These are phyloP conservation scores for Boechera stricta DNA, from an alignment of 345 rosid species.

Conservation along the genomic window DNA sequence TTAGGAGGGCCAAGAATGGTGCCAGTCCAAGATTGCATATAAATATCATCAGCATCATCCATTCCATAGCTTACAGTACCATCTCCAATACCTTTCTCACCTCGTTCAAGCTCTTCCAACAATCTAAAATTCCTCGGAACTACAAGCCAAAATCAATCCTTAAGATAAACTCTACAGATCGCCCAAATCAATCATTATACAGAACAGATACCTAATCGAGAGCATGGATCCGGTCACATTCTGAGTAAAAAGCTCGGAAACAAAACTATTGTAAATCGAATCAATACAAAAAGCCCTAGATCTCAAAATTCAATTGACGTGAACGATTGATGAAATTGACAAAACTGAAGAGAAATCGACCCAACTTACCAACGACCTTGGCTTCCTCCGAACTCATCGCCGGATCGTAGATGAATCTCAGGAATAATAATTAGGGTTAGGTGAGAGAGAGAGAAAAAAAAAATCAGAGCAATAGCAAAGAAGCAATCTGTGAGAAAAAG, in stretches of 20 bases:
- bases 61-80: slow-evolving; percentile 94
- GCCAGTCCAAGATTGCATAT: slow-evolving; percentile 96
- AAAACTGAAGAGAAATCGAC: neutral
- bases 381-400: slow-evolving; percentile 44
- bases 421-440: slow-evolving; percentile 23
- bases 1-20: slow-evolving; percentile 87
- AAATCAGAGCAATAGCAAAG: neutral
- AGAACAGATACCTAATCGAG: slow-evolving; percentile 29
- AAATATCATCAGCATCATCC: slow-evolving; percentile 92
- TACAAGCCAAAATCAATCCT: slow-evolving; percentile 14
- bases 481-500: slow-evolving; percentile 13
- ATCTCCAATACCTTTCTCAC: slow-evolving; percentile 91
- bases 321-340: neutral
- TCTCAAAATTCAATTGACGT: slow-evolving; percentile 8
- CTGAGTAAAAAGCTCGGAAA: neutral
- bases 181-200: neutral
- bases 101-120: slow-evolving; percentile 91
- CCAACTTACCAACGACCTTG: slow-evolving; percentile 45
- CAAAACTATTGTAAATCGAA: neutral
- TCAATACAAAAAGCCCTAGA: slow-evolving; percentile 27
- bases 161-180: neutral
- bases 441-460: neutral
- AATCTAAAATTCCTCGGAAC: slow-evolving; percentile 90
- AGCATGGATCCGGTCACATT: slow-evolving; percentile 32
- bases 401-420: slow-evolving; percentile 8